These are phyloP conservation scores for Oryza officinalis DNA, from an alignment of 176 grass and related monocot genomes.

Conservation along the genomic window DNA sequence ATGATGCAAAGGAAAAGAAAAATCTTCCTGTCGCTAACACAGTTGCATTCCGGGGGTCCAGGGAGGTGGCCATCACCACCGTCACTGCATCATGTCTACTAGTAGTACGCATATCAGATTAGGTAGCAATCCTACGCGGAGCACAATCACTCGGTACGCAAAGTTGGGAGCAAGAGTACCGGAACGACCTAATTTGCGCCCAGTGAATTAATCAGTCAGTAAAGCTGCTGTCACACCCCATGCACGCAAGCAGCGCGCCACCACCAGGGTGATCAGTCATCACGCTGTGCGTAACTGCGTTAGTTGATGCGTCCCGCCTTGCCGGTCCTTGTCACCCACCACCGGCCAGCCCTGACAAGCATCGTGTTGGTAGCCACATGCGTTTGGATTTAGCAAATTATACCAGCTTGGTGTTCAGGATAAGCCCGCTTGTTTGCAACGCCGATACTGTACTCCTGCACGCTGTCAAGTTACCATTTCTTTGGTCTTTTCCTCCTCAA, in stretches of 20 bases:
- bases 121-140: conserved; percentile 13
- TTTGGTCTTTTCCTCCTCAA: not conserved
- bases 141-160: conserved; percentile 13
- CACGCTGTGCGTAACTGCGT: not conserved
- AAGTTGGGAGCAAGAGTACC: not conserved
- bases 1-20: not conserved
- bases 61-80: not conserved
- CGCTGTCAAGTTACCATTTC: conserved; percentile 14
- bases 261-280: not conserved
- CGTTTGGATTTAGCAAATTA: conserved; percentile 10
- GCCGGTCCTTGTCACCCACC: conserved; percentile 36
- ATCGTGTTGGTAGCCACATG: conserved; percentile 15
- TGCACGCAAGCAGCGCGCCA: not conserved
- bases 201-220: not conserved
- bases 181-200: not conserved
- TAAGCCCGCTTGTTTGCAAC: conserved; percentile 5
- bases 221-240: not conserved
- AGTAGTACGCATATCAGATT: not conserved
- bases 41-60: not conserved
- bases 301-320: not conserved
- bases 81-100: not conserved
- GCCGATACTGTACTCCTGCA: not conserved
- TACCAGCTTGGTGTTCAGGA: not conserved
- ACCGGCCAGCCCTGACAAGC: conserved; percentile 10
- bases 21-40: not conserved